Conservation (phyloP, 179 eudicot genomes). For the Silene noctiflora region DNA sequence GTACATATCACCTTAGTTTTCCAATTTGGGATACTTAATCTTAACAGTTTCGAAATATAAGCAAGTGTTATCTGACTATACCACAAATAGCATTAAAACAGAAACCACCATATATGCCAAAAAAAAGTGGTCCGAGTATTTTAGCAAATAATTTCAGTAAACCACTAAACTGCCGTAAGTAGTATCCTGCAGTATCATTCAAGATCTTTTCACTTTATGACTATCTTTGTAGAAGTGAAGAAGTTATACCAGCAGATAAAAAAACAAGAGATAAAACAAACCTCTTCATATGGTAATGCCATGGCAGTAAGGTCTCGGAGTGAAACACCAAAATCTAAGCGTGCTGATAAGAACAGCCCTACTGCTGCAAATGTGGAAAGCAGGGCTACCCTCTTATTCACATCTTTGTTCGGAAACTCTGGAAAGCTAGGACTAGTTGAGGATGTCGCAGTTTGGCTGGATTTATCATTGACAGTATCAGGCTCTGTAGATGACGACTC, state of each 20-base stretch:
- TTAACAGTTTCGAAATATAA: too few species aligned
- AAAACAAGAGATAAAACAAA: slow-evolving; percentile 24
- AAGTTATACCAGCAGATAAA: neutral
- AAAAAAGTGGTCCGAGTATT: too few species aligned
- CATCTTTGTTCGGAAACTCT: slow-evolving; percentile 53
- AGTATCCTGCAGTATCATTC: neutral
- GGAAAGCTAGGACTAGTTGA: slow-evolving; percentile 43
- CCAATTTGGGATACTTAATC: too few species aligned
- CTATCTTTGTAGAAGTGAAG: neutral
- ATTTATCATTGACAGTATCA: slow-evolving; percentile 29
- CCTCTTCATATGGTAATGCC: slow-evolving; percentile 88
- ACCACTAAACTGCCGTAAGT: neutral
- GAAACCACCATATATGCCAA: neutral
- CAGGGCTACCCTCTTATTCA: slow-evolving; percentile 61
- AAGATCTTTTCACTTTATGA: too few species aligned
- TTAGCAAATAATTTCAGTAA: neutral
- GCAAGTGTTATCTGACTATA: neutral
- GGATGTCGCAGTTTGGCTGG: slow-evolving; percentile 31
- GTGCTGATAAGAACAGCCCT: slow-evolving; percentile 61
- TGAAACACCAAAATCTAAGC: slow-evolving; percentile 80
- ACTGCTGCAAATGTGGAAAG: slow-evolving; percentile 61
- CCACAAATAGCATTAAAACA: neutral
- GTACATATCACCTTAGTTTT: too few species aligned
- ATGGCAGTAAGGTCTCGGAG: slow-evolving; percentile 76
- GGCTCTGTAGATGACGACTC: slow-evolving; percentile 37